Conservation (phyloP, 352 stramenopile species). For the Elongisporangium prolatum region DNA sequence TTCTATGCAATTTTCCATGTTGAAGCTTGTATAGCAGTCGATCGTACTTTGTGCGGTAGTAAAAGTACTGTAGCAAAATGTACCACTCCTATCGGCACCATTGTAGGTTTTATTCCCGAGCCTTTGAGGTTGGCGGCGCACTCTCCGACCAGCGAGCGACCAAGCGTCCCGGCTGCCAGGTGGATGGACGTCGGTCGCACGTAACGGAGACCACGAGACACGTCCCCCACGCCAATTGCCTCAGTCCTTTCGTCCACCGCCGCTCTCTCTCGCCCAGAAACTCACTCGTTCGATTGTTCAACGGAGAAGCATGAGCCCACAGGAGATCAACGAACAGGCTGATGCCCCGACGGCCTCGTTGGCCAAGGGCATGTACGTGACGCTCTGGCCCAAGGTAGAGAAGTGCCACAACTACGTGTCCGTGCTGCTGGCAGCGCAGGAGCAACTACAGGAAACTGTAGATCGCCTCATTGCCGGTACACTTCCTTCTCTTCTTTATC, state of each 20-base stretch:
- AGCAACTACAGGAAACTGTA: constrained; percentile 66
- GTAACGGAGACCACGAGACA: neutral
- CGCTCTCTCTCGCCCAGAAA: neutral
- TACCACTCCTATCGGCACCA: neutral
- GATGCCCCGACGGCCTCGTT: constrained; percentile 20
- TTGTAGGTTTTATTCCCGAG: neutral
- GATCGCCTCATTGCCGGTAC: constrained; percentile 55
- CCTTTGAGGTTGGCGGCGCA: neutral
- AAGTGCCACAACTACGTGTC: constrained; percentile 75
- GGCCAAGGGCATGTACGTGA: constrained; percentile 72
- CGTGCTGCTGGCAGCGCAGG: constrained; percentile 61
- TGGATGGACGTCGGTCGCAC: neutral
- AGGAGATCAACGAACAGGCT: neutral
- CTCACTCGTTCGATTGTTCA: neutral
- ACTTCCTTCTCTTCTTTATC: neutral
- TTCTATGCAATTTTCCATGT: too few relatives aligned
- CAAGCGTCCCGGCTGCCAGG: neutral
- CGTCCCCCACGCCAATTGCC: neutral
- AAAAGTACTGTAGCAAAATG: neutral
- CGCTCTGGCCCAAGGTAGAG: constrained; percentile 81
- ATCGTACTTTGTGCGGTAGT: neutral
- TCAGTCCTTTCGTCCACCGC: neutral
- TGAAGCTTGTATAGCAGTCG: neutral
- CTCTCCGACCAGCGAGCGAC: neutral
- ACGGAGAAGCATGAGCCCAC: neutral